phyloP scores from a whole-genome alignment of 148 eudicot species.

The Dysphania ambrosioides region DNA sequence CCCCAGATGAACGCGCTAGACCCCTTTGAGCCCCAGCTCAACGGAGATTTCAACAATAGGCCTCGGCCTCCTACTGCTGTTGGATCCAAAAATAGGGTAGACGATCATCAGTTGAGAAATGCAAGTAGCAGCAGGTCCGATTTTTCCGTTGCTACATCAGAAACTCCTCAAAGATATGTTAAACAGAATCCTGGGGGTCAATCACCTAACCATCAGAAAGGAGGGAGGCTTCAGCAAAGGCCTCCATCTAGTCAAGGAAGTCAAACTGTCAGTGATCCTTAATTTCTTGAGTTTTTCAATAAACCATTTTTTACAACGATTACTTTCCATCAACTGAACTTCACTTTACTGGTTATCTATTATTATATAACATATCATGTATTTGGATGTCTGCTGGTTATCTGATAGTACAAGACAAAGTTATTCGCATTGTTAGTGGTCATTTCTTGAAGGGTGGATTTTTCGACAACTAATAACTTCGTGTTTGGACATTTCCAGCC shows the following conservation, averaged over 20 bases:
- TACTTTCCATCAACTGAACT: background rate
- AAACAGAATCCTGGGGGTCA: conserved; percentile 32
- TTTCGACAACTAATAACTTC: background rate
- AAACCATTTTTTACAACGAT: background rate
- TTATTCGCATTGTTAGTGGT: too few relatives aligned
- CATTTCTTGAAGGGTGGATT: background rate
- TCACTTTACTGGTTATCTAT: too few relatives aligned
- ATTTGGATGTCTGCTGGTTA: too few relatives aligned
- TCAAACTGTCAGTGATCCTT: conserved; percentile 45
- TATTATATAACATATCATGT: too few relatives aligned
- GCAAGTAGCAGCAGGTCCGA: conserved; percentile 27
- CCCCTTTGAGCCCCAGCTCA: conserved; percentile 27
- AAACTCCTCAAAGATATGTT: conserved; percentile 24
- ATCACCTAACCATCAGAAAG: conserved; percentile 16
- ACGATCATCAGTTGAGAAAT: conserved; percentile 24
- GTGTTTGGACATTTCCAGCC: background rate
- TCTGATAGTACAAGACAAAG: too few relatives aligned
- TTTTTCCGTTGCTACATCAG: conserved; percentile 27
- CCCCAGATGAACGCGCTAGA: conserved; percentile 34
- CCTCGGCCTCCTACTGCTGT: conserved; percentile 14
- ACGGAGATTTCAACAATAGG: conserved; percentile 32
- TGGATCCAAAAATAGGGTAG: conserved; percentile 12
- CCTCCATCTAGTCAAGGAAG: conserved; percentile 22
- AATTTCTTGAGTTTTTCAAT: background rate
- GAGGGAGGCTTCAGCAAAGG: conserved; percentile 34